Evolutionary conservation across 1,139 yeast species (phyloP), one percentile per base, ranked within the genome.

Genomic region (Saccharomyces hybrid): DNA sequence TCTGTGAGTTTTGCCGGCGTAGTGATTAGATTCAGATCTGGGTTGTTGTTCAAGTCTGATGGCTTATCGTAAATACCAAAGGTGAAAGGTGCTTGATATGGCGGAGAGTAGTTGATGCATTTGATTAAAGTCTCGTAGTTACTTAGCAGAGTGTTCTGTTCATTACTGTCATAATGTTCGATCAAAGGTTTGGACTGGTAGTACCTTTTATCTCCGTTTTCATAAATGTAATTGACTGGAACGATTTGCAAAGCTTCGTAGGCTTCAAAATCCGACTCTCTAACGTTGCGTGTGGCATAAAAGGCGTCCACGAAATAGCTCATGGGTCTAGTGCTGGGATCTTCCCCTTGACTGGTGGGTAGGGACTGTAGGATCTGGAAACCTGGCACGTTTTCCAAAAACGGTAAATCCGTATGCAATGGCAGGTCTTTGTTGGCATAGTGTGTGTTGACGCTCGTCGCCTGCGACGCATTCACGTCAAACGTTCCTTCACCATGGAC

Each of bases 361-460:
- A 87, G 78, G 53, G 82, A 78, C 63, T 87, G 95, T 49, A 88
- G 74, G 41, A 86, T 69, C 65, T 88, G 95, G 44, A 87, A 73
- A 0, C 95, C 95, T 0, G 96, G 96, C 1, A 95, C 95, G 8
- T 90, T 83, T 67, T 88, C 93, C 65, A 86, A 83, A 70, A 87
- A 88, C 52, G 84, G 75, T 47, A 88, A 75, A 62, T 88, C 95
- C 88, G 86, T 87, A 64, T 88, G 96, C 55, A 88, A 74, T 3
- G 93, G 93, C 53, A 88, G 75, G 59, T 81, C 82, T 1, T 78
- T 78, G 51, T 78, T 76, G 2, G 95, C 85, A 64, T 86, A 82
- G 1, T 95, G 95, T 51, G 87, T 84, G 61, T 88, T 86, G 54
- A 78, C 56, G 27, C 61, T 81, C 21, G 51, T 46, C 27, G 49